Evolutionary conservation across 2,329 filamentous ascomycete genomes (phyloP), one percentile per base, ranked within the genome.

Genomic region (Penicillium sp.): DNA sequence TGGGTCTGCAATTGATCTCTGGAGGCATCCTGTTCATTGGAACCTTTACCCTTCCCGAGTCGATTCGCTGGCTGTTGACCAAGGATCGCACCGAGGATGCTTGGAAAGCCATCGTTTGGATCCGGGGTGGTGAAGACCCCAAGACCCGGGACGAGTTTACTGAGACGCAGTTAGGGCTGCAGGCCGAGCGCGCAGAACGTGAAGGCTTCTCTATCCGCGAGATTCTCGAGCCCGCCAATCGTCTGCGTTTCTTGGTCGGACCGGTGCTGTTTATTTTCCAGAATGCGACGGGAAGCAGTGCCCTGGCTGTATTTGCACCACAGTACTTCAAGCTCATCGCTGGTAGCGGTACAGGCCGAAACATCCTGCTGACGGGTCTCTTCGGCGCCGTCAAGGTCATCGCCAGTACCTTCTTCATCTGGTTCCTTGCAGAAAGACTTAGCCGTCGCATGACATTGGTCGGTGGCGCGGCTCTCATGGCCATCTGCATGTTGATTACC

Each of bases 1-100:
- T 82, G 6, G 71, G 80, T 57, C 65, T 80, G 2, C 79, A 82
- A 57, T 66, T 74, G 24, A 70, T 73, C 3, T 71, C 75, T 24
- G 69, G 68, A 28, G 64, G 65, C 1, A 56, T 83, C 7, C 77
- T 82, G 35, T 70, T 78, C 37, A 37, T 73, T 38, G 66, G 75
- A 32, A 71, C 75, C 9, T 80, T 76, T 54, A 76, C 82, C 54
- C 68, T 84, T 1, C 82, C 82, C 0, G 82, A 86, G 58, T 82
- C 79, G 0, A 82, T 82, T 1, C 69, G 82, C 46, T 84, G 81
- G 81, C 73, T 83, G 4, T 37, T 53, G 45, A 41, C 40, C 6
- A 27, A 53, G 20, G 46, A 49, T 23, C 50, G 74, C 72, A 6
- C 73, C 66, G 68, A 65, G 3, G 54, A 57, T 39, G 52, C 54